A percentile compares a stretch with the other conserved stretches of the same genome.
phyloP scores from a whole-genome alignment of 371 early-diverging fungal species.

The Mortierella polycephala region DNA sequence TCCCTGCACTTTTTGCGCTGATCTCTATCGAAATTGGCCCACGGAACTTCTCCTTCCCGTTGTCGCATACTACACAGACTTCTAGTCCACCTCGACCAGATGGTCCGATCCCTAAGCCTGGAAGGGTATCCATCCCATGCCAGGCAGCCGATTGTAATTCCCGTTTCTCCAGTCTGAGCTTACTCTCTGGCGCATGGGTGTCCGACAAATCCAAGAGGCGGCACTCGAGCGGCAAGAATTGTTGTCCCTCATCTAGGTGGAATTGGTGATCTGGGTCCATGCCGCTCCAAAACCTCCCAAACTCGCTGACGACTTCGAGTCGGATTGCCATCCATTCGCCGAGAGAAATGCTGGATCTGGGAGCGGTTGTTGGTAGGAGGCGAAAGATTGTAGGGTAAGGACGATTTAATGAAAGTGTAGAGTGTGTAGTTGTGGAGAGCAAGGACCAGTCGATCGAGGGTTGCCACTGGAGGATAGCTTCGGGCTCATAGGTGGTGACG shows the following conservation, averaged over 20 bases:
- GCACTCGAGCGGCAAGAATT: slow-evolving; percentile 31
- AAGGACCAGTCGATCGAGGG: slow-evolving; percentile 10
- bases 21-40: slow-evolving; percentile 24
- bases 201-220: slow-evolving; percentile 11
- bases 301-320: slow-evolving; percentile 31
- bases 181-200: neutral
- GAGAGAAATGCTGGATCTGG: slow-evolving; percentile 4
- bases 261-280: neutral
- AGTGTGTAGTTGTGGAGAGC: slow-evolving; percentile 1
- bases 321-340: slow-evolving; percentile 19
- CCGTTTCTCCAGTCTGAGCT: slow-evolving; percentile 22
- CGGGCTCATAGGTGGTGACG: neutral
- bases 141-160: slow-evolving; percentile 32
- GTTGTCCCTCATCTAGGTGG: slow-evolving; percentile 12
- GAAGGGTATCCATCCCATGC: slow-evolving; percentile 13
- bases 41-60: slow-evolving; percentile 3
- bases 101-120: slow-evolving; percentile 56
- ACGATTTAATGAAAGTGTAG: slow-evolving; percentile 2
- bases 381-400: slow-evolving; percentile 14
- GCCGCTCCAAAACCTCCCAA: slow-evolving; percentile 12
- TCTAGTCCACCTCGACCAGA: slow-evolving; percentile 63
- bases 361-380: slow-evolving; percentile 13
- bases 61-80: slow-evolving; percentile 47
- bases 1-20: slow-evolving; percentile 3
- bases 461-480: too few relatives aligned